These are phyloP conservation scores for Meyerozyma sp. DNA, from an alignment of 1,139 yeast species.

Conservation along the genomic window DNA sequence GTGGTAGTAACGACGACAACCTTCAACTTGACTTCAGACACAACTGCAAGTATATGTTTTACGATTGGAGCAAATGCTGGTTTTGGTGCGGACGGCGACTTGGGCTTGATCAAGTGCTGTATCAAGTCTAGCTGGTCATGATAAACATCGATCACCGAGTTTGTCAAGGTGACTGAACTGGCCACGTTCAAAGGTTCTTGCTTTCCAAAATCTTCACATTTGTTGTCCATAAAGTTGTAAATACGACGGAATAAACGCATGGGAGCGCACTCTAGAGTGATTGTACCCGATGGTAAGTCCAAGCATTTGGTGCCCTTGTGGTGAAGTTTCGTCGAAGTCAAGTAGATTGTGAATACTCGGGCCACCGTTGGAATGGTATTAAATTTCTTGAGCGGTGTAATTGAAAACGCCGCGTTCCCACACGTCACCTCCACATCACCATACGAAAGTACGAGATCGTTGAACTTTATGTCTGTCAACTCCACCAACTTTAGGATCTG, in stretches of 20 bases:
- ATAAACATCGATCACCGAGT: conserved; percentile 33
- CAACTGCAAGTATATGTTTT: conserved; percentile 6
- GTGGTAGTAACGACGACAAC: conserved; percentile 29
- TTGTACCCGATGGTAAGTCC: conserved; percentile 34
- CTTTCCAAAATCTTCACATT: neutral
- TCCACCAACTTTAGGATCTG: neutral
- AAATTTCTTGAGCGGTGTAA: neutral
- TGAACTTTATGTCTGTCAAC: neutral
- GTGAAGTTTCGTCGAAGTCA: conserved; percentile 24
- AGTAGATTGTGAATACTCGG: conserved; percentile 11
- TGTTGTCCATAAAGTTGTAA: neutral
- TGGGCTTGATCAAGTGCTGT: conserved; percentile 6
- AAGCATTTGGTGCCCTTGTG: conserved; percentile 28
- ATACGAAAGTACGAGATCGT: neutral
- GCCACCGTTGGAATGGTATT: neutral
- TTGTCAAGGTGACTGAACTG: conserved; percentile 15
- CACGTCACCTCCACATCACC: neutral
- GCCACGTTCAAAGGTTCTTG: conserved; percentile 1
- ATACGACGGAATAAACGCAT: conserved; percentile 12
- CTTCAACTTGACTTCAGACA: conserved; percentile 19
- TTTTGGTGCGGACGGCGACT: neutral
- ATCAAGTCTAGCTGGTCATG: conserved; percentile 30
- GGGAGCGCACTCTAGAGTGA: conserved; percentile 19
- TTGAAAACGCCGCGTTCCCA: neutral
- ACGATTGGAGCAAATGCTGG: conserved; percentile 6